A percentile compares a stretch with the other conserved stretches of the same genome.
These are phyloP conservation scores for Mucor piriformis DNA, from an alignment of 371 early-diverging fungal species.

Conservation along the genomic window DNA sequence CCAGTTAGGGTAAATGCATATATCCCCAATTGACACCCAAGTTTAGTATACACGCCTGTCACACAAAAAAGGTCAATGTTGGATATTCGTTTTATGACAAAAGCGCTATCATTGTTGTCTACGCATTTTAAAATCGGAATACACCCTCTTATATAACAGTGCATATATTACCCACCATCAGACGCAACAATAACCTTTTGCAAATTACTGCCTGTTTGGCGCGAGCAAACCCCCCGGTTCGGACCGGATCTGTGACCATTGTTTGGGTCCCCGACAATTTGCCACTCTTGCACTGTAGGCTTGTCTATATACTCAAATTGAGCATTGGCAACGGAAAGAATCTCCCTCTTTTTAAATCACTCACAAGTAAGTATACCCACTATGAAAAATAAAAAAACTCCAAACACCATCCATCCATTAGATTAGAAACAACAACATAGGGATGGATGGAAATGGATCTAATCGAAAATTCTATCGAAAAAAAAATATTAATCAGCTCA, in stretches of 20 bases:
- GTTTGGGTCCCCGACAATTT: no score
- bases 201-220: no score
- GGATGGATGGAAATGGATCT: not conserved
- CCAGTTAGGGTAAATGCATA: no score
- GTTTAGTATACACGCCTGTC: not conserved
- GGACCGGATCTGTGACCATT: not conserved
- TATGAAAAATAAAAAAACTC: not conserved
- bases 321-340: not conserved
- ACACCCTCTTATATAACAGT: no score
- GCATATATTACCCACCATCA: no score
- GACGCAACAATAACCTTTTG: no score
- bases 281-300: no score
- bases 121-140: no score
- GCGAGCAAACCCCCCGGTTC: no score
- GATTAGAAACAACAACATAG: not conserved
- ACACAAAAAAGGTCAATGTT: no score
- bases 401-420: not conserved
- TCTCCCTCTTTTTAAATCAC: constrained; percentile 3
- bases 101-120: not conserved
- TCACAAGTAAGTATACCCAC: not conserved
- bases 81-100: not conserved
- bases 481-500: no score
- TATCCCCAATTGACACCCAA: not conserved
- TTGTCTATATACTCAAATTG: not conserved
- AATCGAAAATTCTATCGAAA: not conserved